These are phyloP conservation scores for Hibiscus mutabilis DNA, from an alignment of 345 rosid species.

Conservation along the genomic window DNA sequence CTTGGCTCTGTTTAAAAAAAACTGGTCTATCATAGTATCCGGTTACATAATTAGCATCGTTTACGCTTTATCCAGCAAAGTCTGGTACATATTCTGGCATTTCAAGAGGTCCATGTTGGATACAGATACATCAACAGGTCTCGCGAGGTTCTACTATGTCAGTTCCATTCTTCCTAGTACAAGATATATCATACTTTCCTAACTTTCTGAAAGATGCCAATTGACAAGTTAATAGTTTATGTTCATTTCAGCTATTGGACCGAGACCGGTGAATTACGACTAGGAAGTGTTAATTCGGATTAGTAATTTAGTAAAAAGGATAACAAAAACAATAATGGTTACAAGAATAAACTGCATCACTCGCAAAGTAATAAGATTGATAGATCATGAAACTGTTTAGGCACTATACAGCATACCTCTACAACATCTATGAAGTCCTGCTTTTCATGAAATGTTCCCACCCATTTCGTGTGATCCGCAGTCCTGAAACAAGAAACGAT, in stretches of 20 bases:
- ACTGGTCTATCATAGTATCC: not conserved
- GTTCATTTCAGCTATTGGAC: not conserved
- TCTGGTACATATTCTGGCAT: not conserved
- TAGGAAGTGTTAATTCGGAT: not conserved
- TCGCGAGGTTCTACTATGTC: not conserved
- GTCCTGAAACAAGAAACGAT: constrained; percentile 35
- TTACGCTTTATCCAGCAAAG: not conserved
- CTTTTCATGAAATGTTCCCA: constrained; percentile 70
- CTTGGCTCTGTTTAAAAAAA: not conserved
- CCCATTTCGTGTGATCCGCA: constrained; percentile 89
- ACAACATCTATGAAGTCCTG: constrained; percentile 91
- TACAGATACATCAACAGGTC: not conserved
- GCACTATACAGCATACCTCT: constrained; percentile 43
- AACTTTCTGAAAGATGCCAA: not conserved
- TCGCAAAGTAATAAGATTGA: not conserved
- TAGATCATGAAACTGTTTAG: not conserved
- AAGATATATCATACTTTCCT: not conserved
- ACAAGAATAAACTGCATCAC: not conserved
- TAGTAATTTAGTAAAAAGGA: not conserved
- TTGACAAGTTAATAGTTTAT: not conserved
- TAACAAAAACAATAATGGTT: not conserved
- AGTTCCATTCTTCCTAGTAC: not conserved
- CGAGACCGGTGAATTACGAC: not conserved
- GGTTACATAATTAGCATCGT: not conserved
- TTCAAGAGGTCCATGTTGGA: not conserved